A percentile compares a stretch with the other conserved stretches of the same genome.
phyloP scores from a whole-genome alignment of 805 yeast genomes.

The Metschnikowia similis region DNA sequence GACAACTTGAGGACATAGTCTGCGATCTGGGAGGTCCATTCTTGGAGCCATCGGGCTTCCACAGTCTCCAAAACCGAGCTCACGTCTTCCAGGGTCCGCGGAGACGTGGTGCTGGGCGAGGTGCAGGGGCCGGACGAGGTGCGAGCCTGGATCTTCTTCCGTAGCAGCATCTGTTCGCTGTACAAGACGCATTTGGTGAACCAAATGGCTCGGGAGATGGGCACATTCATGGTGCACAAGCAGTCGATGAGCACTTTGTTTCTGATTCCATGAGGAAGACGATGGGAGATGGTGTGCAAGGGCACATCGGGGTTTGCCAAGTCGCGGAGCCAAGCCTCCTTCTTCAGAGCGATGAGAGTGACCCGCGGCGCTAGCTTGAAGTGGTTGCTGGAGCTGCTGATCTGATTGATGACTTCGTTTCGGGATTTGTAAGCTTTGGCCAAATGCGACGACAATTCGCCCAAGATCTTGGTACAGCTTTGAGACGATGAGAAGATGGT shows the following conservation, averaged over 20 bases:
- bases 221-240: conserved; percentile 62
- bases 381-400: conserved; percentile 28
- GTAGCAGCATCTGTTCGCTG: conserved; percentile 40
- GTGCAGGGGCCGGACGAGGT: conserved; percentile 4
- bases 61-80: conserved; percentile 21
- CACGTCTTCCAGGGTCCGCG: conserved; percentile 1
- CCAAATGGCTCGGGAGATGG: conserved; percentile 85
- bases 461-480: conserved; percentile 31
- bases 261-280: conserved; percentile 87
- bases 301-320: conserved; percentile 67
- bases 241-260: conserved; percentile 71
- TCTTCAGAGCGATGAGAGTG: conserved; percentile 80
- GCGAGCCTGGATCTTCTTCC: conserved; percentile 27
- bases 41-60: conserved; percentile 68
- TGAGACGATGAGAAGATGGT: conserved; percentile 35
- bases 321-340: conserved; percentile 82
- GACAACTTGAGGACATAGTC: conserved; percentile 53
- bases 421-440: conserved; percentile 35
- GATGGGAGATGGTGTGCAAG: conserved; percentile 61
- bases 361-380: conserved; percentile 86
- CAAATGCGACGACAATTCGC: conserved; percentile 36
- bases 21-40: conserved; percentile 85
- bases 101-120: not conserved
- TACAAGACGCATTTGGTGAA: conserved; percentile 81
- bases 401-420: conserved; percentile 38